Conservation (phyloP, 371 early-diverging fungal genomes). For the Zancudomyces culisetae region DNA sequence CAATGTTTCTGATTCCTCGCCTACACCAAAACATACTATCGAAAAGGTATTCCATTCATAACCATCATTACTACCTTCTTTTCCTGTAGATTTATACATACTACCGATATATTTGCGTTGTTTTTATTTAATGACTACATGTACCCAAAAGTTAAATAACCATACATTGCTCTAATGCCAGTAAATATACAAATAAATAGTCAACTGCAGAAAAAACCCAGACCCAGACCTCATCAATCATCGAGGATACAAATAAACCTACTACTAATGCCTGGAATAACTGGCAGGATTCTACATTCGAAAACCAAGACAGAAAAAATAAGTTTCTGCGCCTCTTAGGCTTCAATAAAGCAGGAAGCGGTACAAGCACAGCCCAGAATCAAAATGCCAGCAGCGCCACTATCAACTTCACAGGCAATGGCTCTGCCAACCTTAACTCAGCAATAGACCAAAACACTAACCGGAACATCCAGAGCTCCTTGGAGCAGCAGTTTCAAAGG, state of each 20-base stretch:
- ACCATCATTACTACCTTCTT: too few relatives aligned
- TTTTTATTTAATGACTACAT: too few relatives aligned
- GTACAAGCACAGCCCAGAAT: not conserved
- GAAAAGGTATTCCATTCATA: too few relatives aligned
- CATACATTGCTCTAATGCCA: not conserved
- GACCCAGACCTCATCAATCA: not conserved
- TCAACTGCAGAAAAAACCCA: not conserved
- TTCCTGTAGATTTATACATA: too few relatives aligned
- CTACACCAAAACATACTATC: not conserved
- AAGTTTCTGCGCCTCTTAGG: slow-evolving; percentile 5
- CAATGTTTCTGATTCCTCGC: not conserved
- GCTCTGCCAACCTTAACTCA: not conserved
- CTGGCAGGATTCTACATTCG: slow-evolving; percentile 2
- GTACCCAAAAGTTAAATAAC: not conserved
- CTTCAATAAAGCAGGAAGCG: not conserved
- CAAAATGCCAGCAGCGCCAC: not conserved
- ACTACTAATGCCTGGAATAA: not conserved
- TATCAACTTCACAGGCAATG: not conserved
- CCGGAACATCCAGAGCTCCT: not conserved
- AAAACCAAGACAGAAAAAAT: slow-evolving; percentile 3
- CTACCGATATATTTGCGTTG: too few relatives aligned
- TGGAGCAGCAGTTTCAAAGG: slow-evolving; percentile 2
- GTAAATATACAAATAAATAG: not conserved
- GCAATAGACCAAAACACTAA: not conserved
- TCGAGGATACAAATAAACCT: not conserved